Percentiles rank a stretch among this genome's conserved stretches.
These are phyloP conservation scores for Saccharomycopsis fibuligera DNA, from an alignment of 805 yeast species.

Conservation along the genomic window DNA sequence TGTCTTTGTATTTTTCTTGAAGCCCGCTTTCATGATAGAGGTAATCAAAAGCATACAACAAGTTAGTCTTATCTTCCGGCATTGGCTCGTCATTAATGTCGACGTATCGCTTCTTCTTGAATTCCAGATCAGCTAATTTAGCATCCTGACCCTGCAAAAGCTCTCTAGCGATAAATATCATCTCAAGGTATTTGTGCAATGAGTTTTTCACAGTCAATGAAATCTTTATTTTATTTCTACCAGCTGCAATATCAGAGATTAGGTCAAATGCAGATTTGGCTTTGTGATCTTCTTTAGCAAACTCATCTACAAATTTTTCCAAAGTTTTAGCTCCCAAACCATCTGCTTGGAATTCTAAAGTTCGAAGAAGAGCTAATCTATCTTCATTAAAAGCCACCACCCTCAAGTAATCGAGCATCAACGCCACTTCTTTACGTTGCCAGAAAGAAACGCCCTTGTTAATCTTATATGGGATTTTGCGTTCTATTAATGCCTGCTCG, in stretches of 20 bases:
- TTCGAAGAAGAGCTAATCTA: conserved; percentile 49
- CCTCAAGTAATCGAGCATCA: conserved; percentile 58
- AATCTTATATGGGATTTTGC: conserved; percentile 57
- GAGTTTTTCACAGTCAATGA: not conserved
- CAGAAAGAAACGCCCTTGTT: conserved; percentile 75
- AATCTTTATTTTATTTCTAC: not conserved
- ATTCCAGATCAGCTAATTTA: too few species aligned
- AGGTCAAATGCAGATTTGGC: too few species aligned
- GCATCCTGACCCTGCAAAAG: too few species aligned
- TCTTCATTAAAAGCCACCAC: conserved; percentile 56
- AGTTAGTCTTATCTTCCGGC: not conserved
- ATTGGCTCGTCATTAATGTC: conserved; percentile 20
- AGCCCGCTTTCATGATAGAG: conserved; percentile 4
- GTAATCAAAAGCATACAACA: conserved; percentile 6
- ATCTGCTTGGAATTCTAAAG: conserved; percentile 53
- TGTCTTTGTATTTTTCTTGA: not conserved
- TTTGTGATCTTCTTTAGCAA: not conserved
- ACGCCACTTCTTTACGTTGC: conserved; percentile 64
- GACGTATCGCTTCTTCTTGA: too few species aligned
- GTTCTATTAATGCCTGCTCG: conserved; percentile 54
- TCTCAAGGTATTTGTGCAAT: not conserved
- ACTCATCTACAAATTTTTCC: conserved; percentile 27
- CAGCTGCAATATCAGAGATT: too few species aligned
- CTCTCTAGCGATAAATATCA: conserved; percentile 24
- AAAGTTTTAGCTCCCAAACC: conserved; percentile 61